Conservation (phyloP, 192 early-diverging fungal genomes). For the Pecoramyces ruminantium region DNA sequence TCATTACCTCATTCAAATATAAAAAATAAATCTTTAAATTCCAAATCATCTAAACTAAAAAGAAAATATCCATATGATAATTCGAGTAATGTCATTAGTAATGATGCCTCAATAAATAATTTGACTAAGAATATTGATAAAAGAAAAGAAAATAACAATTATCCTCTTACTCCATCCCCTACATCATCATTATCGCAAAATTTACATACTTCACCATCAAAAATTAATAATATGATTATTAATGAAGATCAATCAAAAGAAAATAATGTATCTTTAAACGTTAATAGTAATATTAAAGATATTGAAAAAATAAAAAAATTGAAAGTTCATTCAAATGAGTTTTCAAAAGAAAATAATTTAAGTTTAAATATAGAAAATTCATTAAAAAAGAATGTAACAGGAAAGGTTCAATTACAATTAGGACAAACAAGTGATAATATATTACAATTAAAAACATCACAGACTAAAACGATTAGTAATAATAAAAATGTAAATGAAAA, state of each 20-base stretch:
- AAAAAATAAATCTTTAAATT: not conserved
- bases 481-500: not conserved
- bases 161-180: not conserved
- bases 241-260: not conserved
- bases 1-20: too few species aligned
- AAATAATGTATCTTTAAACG: not conserved
- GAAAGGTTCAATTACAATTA: not conserved
- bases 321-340: not conserved
- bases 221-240: not conserved
- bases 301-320: not conserved
- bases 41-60: not conserved
- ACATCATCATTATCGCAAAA: not conserved
- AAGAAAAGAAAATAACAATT: not conserved
- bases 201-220: not conserved
- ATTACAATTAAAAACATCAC: not conserved
- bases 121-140: not conserved
- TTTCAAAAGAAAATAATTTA: not conserved
- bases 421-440: not conserved
- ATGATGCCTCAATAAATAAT: too few species aligned
- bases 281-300: not conserved
- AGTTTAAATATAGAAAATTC: not conserved
- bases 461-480: not conserved
- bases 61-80: not conserved
- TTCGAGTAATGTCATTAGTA: too few species aligned
- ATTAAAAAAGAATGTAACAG: not conserved